Base-by-base conservation (phyloP, 306 rosid species). In the Geum urbanum region DNA sequence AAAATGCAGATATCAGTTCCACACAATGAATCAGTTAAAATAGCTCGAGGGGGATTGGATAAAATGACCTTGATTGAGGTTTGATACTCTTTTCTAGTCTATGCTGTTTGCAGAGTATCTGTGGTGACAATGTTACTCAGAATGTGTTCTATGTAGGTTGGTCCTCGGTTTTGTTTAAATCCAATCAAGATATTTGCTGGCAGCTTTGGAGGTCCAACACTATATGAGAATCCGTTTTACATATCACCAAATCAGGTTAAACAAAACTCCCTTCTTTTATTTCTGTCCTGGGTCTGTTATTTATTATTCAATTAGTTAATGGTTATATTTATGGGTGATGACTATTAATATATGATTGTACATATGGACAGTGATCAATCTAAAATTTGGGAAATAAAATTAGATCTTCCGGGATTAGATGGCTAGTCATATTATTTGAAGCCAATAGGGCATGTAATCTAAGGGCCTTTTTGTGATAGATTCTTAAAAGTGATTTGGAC, bases 111-210 rank as follows among this genome's bases (percentile, higher is more conserved):
- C 41, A 22, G 18, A 63, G 58, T 63, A 15, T 22, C 67, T 63
- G 15, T 61, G 41, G 18, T 51, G 64, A 39, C 57, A 32, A 8
- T 67, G 65, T 78, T 82, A 86, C 76, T 44, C 44, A 2, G 4
- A 52, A 68, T 37, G 53, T 53, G 11, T 82, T 80, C 45, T 87
- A 58, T 74, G 56, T 69, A 92, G 98, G 96, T 90, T 66, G 98
- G 97, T 67, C 98, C 97, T 7, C 85, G 98, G 53, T 94, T 94
- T 69, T 94, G 99, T 77, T 81, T 94, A 85, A 94, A 91, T 77
- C 97, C 99, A 22, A 91, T 94, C 80, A 94, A 91, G 81, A 84
- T 95, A 84, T 91, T 95, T 73, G 97, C 87, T 65, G 97, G 99
- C 75, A 94, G 97, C 84, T 91, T 94, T 76, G 97, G 99, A 75